Evolutionary conservation across 2,329 filamentous ascomycete genomes (phyloP), one percentile per base, ranked within the genome.

Genomic region (Leptodontidium sp.): DNA sequence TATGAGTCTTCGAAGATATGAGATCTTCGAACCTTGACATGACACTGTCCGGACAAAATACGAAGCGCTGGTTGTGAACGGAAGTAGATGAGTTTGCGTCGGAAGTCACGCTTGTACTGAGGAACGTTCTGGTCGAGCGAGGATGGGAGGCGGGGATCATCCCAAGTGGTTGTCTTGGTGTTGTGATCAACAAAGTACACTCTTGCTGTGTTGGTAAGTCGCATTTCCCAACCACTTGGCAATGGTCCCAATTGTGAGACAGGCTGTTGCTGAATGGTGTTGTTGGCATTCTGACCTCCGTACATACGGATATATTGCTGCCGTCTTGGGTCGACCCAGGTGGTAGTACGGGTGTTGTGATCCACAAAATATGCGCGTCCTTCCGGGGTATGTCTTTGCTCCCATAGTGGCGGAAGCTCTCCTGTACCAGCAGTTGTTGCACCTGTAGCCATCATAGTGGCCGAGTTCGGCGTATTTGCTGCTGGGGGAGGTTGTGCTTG

Each of bases 151-250:
- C 96, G 89, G 45, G 96, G 96, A 78, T 99, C 96, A 78, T 99
- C 96, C 96, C 96, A 99, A 0, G 96, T 99, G 3, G 96, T 99
- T 0, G 96, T 99, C 85, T 99, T 99, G 55, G 96, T 99, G 83
- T 99, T 99, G 83, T 99, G 96, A 78, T 99, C 96, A 55, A 99
- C 96, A 80, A 99, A 99, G 82, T 99, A 99, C 17, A 99, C 96
- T 69, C 96, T 88, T 35, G 96, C 96, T 15, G 96, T 99, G 81
- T 99, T 98, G 64, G 96, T 99, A 63, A 99, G 89, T 70, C 96
- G 93, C 96, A 99, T 99, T 85, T 99, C 96, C 96, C 96, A 99
- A 2, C 96, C 96, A 77, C 96, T 98, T 2, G 96, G 96, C 59
- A 99, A 82, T 32, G 96, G 96, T 4, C 96, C 96, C 57, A 99